phyloP scores from a whole-genome alignment of 2,329 filamentous ascomycete genomes.

The Plectosphaerella sp. region DNA sequence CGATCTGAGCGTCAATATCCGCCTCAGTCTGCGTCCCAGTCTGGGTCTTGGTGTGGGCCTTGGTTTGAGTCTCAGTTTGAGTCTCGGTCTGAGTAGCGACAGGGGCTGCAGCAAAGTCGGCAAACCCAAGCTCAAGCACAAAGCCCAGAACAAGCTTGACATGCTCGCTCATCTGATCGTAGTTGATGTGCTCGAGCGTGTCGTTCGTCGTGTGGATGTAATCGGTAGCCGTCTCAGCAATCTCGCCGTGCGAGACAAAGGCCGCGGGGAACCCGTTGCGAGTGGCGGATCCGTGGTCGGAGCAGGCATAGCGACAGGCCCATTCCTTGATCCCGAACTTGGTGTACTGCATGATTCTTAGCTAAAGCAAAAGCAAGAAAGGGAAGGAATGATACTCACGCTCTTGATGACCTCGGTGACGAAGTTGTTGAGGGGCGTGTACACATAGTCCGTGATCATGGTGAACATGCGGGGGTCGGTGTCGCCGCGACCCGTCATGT shows the following conservation, averaged over 20 bases:
- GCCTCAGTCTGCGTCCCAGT: too few species aligned
- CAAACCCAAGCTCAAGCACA: neutral
- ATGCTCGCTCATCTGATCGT: neutral
- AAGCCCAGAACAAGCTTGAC: neutral
- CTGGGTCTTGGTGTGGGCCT: too few species aligned
- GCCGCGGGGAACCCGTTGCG: slow-evolving; percentile 20
- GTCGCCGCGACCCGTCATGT: slow-evolving; percentile 38
- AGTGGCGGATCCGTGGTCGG: slow-evolving; percentile 26
- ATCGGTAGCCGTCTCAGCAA: neutral
- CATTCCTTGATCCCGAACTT: neutral
- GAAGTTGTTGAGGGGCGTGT: neutral
- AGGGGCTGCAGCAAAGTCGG: neutral
- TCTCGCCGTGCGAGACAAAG: neutral
- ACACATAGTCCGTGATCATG: neutral
- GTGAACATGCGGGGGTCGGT: neutral
- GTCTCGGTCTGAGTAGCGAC: too few species aligned
- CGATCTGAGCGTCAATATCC: too few species aligned
- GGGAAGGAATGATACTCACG: neutral
- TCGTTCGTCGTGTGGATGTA: neutral
- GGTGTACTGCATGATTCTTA: neutral
- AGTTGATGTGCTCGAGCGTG: neutral
- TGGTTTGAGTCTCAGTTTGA: too few species aligned
- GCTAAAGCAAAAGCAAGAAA: neutral
- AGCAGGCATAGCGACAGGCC: slow-evolving; percentile 37
- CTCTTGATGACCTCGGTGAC: neutral